Evolutionary conservation across 2,329 filamentous ascomycete species (phyloP).

Genomic region (Trichoderma harzianum): DNA sequence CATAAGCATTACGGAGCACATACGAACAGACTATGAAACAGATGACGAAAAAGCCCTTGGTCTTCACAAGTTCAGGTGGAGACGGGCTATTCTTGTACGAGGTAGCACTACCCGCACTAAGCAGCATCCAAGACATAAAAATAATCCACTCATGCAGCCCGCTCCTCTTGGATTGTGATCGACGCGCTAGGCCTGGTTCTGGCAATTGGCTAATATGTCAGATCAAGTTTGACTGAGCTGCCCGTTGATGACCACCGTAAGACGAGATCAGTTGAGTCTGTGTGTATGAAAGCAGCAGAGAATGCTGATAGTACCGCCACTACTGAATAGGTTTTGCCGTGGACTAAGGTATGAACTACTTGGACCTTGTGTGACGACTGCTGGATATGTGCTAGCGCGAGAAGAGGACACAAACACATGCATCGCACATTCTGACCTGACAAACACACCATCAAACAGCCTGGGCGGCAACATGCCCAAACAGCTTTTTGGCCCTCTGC

Average conservation of each 20-base stretch:
- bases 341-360: neutral
- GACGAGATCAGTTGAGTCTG: neutral
- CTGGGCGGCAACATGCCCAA: slow-evolving; percentile 14
- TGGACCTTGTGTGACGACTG: neutral
- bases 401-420: neutral
- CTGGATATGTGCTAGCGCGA: neutral
- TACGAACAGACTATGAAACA: slow-evolving; percentile 12
- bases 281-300: neutral
- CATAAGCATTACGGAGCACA: slow-evolving; percentile 14
- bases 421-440: neutral
- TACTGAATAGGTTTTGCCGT: neutral
- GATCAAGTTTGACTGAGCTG: slow-evolving; percentile 1
- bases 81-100: slow-evolving; percentile 2
- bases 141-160: slow-evolving; percentile 15
- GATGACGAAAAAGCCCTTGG: slow-evolving; percentile 11
- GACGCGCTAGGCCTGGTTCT: slow-evolving; percentile 13
- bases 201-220: slow-evolving; percentile 6
- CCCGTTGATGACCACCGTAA: slow-evolving; percentile 3
- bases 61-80: neutral
- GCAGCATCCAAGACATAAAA: neutral
- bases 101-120: neutral
- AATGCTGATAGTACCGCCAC: neutral
- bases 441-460: slow-evolving; percentile 15
- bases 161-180: slow-evolving; percentile 19
- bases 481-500: neutral